phyloP scores from a whole-genome alignment of 129 eudicot genomes.

The Saposhnikovia divaricata region DNA sequence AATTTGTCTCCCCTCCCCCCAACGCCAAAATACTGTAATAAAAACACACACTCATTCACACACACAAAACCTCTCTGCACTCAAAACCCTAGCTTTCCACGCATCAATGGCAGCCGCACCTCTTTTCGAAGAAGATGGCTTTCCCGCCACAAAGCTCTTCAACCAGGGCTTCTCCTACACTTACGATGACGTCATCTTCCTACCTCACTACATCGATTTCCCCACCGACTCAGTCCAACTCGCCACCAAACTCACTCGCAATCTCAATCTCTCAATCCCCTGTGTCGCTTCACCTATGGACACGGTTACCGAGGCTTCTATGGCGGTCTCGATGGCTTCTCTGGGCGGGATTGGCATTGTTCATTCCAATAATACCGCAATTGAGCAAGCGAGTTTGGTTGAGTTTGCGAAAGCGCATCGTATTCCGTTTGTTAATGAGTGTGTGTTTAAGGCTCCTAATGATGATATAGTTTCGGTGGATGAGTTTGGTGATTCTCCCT shows the following conservation, averaged over 20 bases:
- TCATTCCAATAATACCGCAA: constrained; percentile 61
- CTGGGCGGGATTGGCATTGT: constrained; percentile 66
- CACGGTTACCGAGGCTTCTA: constrained; percentile 83
- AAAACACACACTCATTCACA: background rate
- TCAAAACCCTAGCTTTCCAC: background rate
- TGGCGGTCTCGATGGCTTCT: constrained; percentile 87
- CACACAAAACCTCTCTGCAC: background rate
- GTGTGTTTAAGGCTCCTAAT: constrained; percentile 29
- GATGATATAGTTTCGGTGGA: constrained; percentile 35
- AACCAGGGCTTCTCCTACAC: constrained; percentile 78
- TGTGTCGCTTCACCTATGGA: constrained; percentile 94
- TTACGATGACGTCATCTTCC: constrained; percentile 90
- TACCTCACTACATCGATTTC: constrained; percentile 89
- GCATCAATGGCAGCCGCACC: constrained; percentile 27
- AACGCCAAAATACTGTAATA: background rate
- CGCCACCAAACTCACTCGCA: constrained; percentile 59
- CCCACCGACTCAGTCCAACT: constrained; percentile 66
- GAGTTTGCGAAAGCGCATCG: constrained; percentile 58
- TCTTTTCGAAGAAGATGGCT: constrained; percentile 51
- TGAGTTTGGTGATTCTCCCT: constrained; percentile 33
- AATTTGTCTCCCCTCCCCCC: background rate
- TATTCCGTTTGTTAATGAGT: constrained; percentile 48
- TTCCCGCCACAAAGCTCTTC: constrained; percentile 61
- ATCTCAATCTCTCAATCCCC: constrained; percentile 57
- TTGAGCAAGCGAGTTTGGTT: constrained; percentile 38